Conservation (phyloP, 2,329 filamentous ascomycete species). For the Microcyclosporella mali region DNA sequence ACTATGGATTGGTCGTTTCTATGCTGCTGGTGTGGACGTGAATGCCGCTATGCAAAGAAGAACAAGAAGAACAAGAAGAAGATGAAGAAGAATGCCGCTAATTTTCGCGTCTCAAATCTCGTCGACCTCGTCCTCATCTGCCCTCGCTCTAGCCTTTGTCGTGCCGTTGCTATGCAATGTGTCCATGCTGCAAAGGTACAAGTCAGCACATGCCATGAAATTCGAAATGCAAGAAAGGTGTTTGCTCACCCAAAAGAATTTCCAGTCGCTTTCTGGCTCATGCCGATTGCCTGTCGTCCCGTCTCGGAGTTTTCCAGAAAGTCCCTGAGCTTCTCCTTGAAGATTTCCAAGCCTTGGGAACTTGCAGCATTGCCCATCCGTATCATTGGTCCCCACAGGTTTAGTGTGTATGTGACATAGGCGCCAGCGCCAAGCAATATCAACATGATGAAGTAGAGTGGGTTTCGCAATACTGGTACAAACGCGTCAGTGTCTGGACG, state of each 20-base stretch:
- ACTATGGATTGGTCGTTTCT: too few relatives aligned
- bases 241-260: conserved; percentile 35
- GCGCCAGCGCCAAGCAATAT: conserved; percentile 68
- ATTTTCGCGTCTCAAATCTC: conserved; percentile 27
- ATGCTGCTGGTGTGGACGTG: too few relatives aligned
- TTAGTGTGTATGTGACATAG: conserved; percentile 88
- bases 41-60: conserved; percentile 1
- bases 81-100: neutral
- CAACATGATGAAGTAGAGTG: conserved; percentile 83
- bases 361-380: conserved; percentile 90
- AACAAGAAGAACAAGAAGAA: too few relatives aligned
- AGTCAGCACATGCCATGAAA: neutral
- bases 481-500: conserved; percentile 8
- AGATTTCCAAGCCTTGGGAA: conserved; percentile 79
- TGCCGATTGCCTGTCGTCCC: conserved; percentile 73
- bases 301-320: conserved; percentile 85
- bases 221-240: neutral
- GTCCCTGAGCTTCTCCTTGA: conserved; percentile 83
- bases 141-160: conserved; percentile 28
- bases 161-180: conserved; percentile 39
- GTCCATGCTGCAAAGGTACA: conserved; percentile 30
- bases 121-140: conserved; percentile 31
- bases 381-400: conserved; percentile 90
- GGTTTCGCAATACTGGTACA: conserved; percentile 76
- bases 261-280: conserved; percentile 55